Base-by-base conservation (phyloP, 345 rosid species). In the Brassica incana region DNA sequence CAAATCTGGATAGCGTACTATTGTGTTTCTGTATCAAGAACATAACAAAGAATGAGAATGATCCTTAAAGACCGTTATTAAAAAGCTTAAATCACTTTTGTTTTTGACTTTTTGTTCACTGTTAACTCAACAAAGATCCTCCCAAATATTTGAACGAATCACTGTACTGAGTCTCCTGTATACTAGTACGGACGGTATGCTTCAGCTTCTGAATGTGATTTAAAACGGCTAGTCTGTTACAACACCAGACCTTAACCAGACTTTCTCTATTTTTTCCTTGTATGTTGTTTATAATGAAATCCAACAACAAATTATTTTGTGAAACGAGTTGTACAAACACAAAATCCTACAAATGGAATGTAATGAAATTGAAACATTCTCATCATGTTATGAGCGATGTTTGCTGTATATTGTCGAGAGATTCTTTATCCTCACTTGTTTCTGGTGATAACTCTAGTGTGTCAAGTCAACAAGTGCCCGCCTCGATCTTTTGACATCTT, bases 401-500 rank as follows among this genome's bases (percentile, higher is more conserved):
- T 67, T 73, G 25, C 56, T 67, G 66, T 72, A 76, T 68, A 83
- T 50, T 60, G 82, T 14, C 5, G 58, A 50, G 45, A 16, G 54
- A 33, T 8, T 27, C 8, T 30, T 25, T 14, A 32, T 67, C 45
- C 48, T 81, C 74, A 91, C 83, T 90, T 91, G 76, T 85, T 93
- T 85, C 99, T 88, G 12, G 88, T 87, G 67, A 93, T 85, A 76
- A 93, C 98, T 81, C 84, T 89, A 18, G n/a, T 85, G 90, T 54
- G 99, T 89, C 59, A 93, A 87, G 76, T 95, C 99, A 25, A 90
- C 23, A 27, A 95, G 90, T 27, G 98, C 99, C 45, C 92, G 89
- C 80, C 98, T 90, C 5, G 97, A 91, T 83, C 67, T 89, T 73
- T 74, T 85, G 62, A 93, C 95, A 7, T 85, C 88, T 54, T 89